Conservation (phyloP, 2,329 filamentous ascomycete species). For the Penicillium sp. region DNA sequence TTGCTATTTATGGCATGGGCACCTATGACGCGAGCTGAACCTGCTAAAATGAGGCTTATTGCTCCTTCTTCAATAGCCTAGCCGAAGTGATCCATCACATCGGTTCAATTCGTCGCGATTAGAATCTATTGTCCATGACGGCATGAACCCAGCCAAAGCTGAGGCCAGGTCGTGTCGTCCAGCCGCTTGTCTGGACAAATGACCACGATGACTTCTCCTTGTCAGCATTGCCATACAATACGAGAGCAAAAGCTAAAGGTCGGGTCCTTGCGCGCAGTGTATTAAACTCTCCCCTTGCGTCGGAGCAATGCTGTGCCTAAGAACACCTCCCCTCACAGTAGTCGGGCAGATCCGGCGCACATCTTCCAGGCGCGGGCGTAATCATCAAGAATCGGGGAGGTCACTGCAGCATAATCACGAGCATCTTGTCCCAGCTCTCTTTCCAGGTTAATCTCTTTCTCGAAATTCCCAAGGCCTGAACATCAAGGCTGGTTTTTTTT, state of each 20-base stretch:
- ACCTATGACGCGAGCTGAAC: no score
- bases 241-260: not conserved
- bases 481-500: not conserved
- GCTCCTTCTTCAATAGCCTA: not conserved
- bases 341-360: conserved; percentile 1
- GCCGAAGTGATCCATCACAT: not conserved
- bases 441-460: no score
- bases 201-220: not conserved
- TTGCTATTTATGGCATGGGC: not conserved
- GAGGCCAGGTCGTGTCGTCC: not conserved
- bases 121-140: not conserved
- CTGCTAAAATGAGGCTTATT: not conserved
- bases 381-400: conserved; percentile 5
- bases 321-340: conserved; percentile 14
- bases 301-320: conserved; percentile 22
- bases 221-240: conserved; percentile 6
- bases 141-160: not conserved
- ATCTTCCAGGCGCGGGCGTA: not conserved
- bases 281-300: conserved; percentile 25
- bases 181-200: not conserved
- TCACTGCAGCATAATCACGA: no score
- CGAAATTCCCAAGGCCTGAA: not conserved
- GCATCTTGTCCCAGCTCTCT: no score
- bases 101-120: not conserved
- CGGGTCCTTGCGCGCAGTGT: conserved; percentile 20